These are phyloP conservation scores for Crithidia mellificae DNA, from an alignment of 208 protist genomes.

Conservation along the genomic window DNA sequence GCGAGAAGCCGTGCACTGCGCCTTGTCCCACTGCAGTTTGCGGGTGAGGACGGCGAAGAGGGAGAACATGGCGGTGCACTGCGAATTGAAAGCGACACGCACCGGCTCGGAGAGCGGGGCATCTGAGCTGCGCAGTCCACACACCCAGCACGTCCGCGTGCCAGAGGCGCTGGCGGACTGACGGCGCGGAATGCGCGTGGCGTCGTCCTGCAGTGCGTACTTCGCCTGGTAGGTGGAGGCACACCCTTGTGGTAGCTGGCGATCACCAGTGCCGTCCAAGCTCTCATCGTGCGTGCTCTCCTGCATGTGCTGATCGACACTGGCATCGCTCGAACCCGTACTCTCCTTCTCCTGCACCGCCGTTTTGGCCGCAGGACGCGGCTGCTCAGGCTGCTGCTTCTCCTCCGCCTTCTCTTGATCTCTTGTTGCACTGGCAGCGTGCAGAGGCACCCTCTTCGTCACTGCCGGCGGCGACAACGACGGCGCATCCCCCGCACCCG, in stretches of 20 bases:
- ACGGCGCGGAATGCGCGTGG: neutral
- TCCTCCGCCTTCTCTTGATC: too few relatives aligned
- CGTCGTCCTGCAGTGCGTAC: slow-evolving; percentile 14
- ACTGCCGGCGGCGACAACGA: too few relatives aligned
- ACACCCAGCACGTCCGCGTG: slow-evolving; percentile 28
- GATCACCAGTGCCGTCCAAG: neutral
- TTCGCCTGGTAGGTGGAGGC: slow-evolving; percentile 9
- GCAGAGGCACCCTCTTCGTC: too few relatives aligned
- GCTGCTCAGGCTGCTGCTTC: too few relatives aligned
- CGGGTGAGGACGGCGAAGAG: slow-evolving; percentile 51
- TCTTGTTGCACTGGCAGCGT: too few relatives aligned
- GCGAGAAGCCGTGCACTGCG: slow-evolving; percentile 39
- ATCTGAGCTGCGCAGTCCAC: slow-evolving; percentile 5
- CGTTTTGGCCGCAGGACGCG: too few relatives aligned
- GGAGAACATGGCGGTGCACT: slow-evolving; percentile 38
- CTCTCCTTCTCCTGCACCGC: too few relatives aligned
- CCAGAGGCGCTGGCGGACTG: slow-evolving; percentile 5
- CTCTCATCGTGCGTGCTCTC: neutral
- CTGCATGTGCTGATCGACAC: too few relatives aligned
- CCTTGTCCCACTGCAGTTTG: slow-evolving; percentile 52
- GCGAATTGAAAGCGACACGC: slow-evolving; percentile 28
- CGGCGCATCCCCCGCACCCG: neutral
- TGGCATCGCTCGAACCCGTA: too few relatives aligned
- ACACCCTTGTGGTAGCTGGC: neutral
- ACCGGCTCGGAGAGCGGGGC: slow-evolving; percentile 13